These are phyloP conservation scores for Leptographium procerum DNA, from an alignment of 2,329 filamentous ascomycete genomes.

Conservation along the genomic window DNA sequence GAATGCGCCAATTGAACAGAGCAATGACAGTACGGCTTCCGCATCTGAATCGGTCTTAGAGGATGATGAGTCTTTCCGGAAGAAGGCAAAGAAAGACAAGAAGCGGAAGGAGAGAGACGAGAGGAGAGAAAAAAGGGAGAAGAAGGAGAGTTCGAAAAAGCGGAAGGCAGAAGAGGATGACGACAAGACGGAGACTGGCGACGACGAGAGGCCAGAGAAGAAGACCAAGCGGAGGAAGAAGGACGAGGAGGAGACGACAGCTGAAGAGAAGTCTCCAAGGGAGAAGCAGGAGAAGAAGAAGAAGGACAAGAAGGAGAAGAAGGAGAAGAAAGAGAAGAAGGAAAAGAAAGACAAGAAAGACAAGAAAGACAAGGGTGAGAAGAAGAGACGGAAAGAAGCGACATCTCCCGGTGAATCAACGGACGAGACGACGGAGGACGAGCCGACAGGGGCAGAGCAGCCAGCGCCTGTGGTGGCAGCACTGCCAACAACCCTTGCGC, in stretches of 20 bases:
- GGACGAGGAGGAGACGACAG: slow-evolving; percentile 3
- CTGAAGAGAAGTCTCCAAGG: slow-evolving; percentile 20
- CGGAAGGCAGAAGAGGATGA: slow-evolving; percentile 28
- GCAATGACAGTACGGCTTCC: slow-evolving; percentile 11
- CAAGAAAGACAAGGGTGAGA: slow-evolving; percentile 19
- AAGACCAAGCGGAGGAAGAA: slow-evolving; percentile 1
- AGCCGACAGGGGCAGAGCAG: slow-evolving; percentile 18
- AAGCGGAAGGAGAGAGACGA: slow-evolving; percentile 36
- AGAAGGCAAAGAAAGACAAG: slow-evolving; percentile 21
- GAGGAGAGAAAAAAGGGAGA: slow-evolving; percentile 19
- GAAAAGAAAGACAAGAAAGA: slow-evolving; percentile 17
- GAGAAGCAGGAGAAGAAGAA: slow-evolving; percentile 21
- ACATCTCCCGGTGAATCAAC: slow-evolving; percentile 22
- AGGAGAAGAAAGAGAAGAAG: slow-evolving; percentile 17
- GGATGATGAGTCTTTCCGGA: slow-evolving; percentile 5
- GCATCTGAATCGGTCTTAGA: slow-evolving; percentile 4
- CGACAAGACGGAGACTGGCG: slow-evolving; percentile 22
- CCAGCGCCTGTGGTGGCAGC: slow-evolving; percentile 29
- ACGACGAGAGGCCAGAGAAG: slow-evolving; percentile 19
- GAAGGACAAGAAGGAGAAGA: slow-evolving; percentile 23
- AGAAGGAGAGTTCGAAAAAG: slow-evolving; percentile 38
- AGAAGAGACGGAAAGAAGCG: slow-evolving; percentile 19
- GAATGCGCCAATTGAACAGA: slow-evolving; percentile 7
- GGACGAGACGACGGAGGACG: slow-evolving; percentile 13
- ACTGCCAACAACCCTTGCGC: slow-evolving; percentile 17